These are phyloP conservation scores for Plantago coronopus DNA, from an alignment of 305 asterid species.

Conservation along the genomic window DNA sequence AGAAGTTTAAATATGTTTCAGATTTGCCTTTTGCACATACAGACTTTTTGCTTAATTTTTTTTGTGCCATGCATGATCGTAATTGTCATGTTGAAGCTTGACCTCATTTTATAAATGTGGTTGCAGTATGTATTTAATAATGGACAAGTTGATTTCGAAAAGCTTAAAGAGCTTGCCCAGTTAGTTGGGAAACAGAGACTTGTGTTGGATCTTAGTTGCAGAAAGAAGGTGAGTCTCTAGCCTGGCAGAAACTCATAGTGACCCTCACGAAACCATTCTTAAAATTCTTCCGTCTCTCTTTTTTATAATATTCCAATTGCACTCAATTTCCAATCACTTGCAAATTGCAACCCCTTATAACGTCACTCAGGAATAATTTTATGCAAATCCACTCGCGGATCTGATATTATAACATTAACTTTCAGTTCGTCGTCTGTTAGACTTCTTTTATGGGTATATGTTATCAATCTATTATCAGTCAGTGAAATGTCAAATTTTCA, in stretches of 20 bases:
- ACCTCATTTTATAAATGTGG: conserved; percentile 19
- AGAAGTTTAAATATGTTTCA: neutral
- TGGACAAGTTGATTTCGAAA: conserved; percentile 76
- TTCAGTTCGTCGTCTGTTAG: no score
- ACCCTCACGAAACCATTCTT: neutral
- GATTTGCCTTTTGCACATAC: neutral
- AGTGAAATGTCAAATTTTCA: neutral
- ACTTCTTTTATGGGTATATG: no score
- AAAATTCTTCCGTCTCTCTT: neutral
- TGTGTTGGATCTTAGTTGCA: conserved; percentile 90
- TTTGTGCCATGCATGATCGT: conserved; percentile 15
- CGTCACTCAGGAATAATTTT: no score
- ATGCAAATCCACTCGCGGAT: no score
- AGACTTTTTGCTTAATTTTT: conserved; percentile 8
- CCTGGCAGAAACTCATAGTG: neutral
- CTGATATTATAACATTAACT: no score
- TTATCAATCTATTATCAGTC: neutral
- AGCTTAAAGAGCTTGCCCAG: conserved; percentile 67
- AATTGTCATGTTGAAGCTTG: conserved; percentile 12
- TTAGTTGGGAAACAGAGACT: conserved; percentile 75
- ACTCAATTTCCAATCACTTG: neutral
- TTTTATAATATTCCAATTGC: neutral
- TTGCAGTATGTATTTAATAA: conserved; percentile 78
- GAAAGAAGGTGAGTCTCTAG: conserved; percentile 62
- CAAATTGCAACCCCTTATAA: neutral